Evolutionary conservation across 2,329 filamentous ascomycete genomes (phyloP).

Genomic region (Paradendryphiella salina): DNA sequence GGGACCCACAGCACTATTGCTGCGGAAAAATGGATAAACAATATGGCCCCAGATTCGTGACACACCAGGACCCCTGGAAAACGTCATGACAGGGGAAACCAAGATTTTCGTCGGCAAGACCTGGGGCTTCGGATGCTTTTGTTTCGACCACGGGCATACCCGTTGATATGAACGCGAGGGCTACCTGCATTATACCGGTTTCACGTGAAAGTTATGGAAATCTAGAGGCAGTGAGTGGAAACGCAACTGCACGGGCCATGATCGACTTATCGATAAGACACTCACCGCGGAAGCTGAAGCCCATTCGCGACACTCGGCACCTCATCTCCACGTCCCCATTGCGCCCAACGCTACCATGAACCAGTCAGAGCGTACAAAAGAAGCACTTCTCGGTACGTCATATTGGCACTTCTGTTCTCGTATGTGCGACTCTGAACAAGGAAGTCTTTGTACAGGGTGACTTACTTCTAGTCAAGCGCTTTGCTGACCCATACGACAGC

Average conservation of each 20-base stretch:
- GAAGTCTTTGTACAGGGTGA: not conserved
- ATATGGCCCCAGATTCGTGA: constrained; percentile 12
- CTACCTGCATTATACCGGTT: not conserved
- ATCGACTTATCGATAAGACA: constrained; percentile 8
- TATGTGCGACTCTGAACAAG: not conserved
- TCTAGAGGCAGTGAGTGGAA: not conserved
- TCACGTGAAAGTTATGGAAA: not conserved
- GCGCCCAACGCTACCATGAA: constrained; percentile 42
- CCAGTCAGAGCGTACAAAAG: constrained; percentile 48
- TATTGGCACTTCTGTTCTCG: no score
- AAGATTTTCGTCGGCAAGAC: not conserved
- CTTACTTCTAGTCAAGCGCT: not conserved
- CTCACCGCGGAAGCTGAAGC: not conserved
- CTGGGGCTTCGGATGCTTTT: not conserved
- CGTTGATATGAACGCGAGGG: not conserved
- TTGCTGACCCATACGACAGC: constrained; percentile 26
- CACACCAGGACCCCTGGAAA: constrained; percentile 3
- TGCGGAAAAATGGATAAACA: constrained; percentile 1
- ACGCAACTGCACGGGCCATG: not conserved
- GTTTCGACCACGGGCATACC: not conserved
- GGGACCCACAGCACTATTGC: constrained; percentile 1
- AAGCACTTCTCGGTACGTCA: constrained; percentile 44
- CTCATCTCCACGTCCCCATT: constrained; percentile 2
- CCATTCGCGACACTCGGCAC: constrained; percentile 1
- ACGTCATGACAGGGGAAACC: constrained; percentile 4